These are phyloP conservation scores for Stephania japonica DNA, from an alignment of 164 flowering plant genomes.

Conservation along the genomic window DNA sequence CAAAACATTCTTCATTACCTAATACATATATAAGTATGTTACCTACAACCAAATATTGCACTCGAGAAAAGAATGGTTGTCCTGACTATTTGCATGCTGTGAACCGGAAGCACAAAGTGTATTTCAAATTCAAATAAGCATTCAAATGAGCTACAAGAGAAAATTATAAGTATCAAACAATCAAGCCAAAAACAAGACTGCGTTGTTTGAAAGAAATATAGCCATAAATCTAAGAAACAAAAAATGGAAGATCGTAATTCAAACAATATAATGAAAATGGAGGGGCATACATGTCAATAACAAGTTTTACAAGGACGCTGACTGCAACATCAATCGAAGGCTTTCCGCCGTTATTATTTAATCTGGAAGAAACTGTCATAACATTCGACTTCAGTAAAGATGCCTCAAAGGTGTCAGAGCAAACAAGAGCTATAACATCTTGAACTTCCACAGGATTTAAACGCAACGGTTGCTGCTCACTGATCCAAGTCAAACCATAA, in stretches of 20 bases:
- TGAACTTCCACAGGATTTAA: conserved; percentile 81
- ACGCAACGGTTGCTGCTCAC: conserved; percentile 95
- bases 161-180: background rate
- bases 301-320: conserved; percentile 95
- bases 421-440: conserved; percentile 92
- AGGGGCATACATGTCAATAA: conserved; percentile 92
- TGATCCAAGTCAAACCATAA: conserved; percentile 27
- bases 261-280: conserved; percentile 8
- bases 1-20: background rate
- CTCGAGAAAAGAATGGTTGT: background rate
- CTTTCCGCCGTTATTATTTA: conserved; percentile 63
- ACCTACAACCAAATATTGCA: background rate
- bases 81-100: background rate
- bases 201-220: background rate
- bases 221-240: background rate
- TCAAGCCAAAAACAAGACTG: background rate
- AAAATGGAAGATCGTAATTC: conserved; percentile 8
- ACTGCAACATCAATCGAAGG: conserved; percentile 93
- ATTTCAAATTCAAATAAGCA: background rate
- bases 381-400: conserved; percentile 44
- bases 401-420: conserved; percentile 50
- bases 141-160: background rate
- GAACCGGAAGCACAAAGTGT: background rate
- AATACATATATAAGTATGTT: background rate
- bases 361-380: conserved; percentile 64